Base-by-base conservation (phyloP, 192 early-diverging fungal species). In the Coemansia sp. region DNA sequence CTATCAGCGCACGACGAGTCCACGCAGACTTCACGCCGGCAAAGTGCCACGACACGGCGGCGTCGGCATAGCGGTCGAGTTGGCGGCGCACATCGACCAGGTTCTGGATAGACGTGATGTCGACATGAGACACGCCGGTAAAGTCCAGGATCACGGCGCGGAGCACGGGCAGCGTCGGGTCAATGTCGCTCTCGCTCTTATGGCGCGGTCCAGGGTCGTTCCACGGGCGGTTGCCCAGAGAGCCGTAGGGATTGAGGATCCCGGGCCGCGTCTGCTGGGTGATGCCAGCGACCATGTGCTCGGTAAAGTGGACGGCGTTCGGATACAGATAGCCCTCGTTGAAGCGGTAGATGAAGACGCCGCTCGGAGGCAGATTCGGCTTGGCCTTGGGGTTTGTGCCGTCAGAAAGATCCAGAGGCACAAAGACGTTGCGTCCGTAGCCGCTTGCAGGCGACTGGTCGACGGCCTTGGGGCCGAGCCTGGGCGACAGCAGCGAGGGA, bases 91-190 rank as follows among this genome's bases (percentile, higher is more conserved):
- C 75, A 41, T 94, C 92, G 8, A 91, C 73, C 5, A 97, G 85
- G 38, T 85, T 85, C 70, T 94, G 91, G 41, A 93, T 66, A 17
- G 92, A 94, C 1, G 94, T 92, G 18, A 88, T 87, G 67, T 97
- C 95, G 51, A 96, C 85, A 38, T 87, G 70, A 41, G 91, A 90
- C 20, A 96, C 93, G 22, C 86, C 88, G 0, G 88, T 83, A 57
- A 97, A 89, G 70, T 97, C 95, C 61, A 97, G 85, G 36, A 97
- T 82, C 22, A 95, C 72, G 1, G 93, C 89, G 22, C 86, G 81
- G 20, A 96, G 80, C 4, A 76, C 65, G 9, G 89, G 88, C 69
- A 72, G 53, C 8, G 67, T 61, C 2, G 15, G 28, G 52, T 86
- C 85, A 11, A 86, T 79, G 34, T 86, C 28, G 61, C 75, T 55